These are phyloP conservation scores for Cystoderma amianthinum DNA, from an alignment of 768 basidiomycete species.

Conservation along the genomic window DNA sequence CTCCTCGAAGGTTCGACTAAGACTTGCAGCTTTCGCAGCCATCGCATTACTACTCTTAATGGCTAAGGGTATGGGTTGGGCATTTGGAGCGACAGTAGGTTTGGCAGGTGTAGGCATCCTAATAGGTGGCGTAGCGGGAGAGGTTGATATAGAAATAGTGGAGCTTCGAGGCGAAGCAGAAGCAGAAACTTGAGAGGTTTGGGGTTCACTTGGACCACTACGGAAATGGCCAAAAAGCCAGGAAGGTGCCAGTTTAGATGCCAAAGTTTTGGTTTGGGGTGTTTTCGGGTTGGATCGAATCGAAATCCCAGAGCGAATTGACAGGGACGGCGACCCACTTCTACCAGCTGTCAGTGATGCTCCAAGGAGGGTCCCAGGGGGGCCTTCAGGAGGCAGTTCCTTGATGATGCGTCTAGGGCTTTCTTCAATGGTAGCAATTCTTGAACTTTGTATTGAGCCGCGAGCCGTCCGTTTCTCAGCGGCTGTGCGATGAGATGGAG, in stretches of 20 bases:
- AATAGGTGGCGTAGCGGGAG: slow-evolving; percentile 21
- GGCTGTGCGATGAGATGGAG: slow-evolving; percentile 32
- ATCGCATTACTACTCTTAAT: slow-evolving; percentile 33
- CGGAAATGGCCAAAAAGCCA: slow-evolving; percentile 79
- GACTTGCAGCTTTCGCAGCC: slow-evolving; percentile 30
- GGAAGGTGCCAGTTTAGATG: slow-evolving; percentile 63
- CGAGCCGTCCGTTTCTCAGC: slow-evolving; percentile 40
- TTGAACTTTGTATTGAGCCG: slow-evolving; percentile 35
- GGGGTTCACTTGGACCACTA: slow-evolving; percentile 54
- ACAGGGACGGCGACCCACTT: slow-evolving; percentile 61
- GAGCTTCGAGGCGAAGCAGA: slow-evolving; percentile 30
- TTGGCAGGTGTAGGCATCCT: slow-evolving; percentile 25
- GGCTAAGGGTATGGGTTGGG: slow-evolving; percentile 31
- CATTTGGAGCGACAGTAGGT: slow-evolving; percentile 24
- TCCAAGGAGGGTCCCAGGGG: slow-evolving; percentile 11
- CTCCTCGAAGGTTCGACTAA: slow-evolving; percentile 53
- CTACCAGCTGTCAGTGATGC: slow-evolving; percentile 21
- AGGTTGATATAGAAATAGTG: slow-evolving; percentile 11
- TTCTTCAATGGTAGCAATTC: slow-evolving; percentile 66
- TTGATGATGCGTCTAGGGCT: slow-evolving; percentile 45
- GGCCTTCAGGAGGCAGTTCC: slow-evolving; percentile 46
- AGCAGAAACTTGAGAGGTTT: slow-evolving; percentile 49
- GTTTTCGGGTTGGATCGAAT: slow-evolving; percentile 39
- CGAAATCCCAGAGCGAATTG: slow-evolving; percentile 51
- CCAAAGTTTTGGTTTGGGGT: slow-evolving; percentile 29